Percentiles rank a stretch among this genome's conserved stretches.
phyloP scores from a whole-genome alignment of 2,329 filamentous ascomycete species.

The Monosporascus sp. region DNA sequence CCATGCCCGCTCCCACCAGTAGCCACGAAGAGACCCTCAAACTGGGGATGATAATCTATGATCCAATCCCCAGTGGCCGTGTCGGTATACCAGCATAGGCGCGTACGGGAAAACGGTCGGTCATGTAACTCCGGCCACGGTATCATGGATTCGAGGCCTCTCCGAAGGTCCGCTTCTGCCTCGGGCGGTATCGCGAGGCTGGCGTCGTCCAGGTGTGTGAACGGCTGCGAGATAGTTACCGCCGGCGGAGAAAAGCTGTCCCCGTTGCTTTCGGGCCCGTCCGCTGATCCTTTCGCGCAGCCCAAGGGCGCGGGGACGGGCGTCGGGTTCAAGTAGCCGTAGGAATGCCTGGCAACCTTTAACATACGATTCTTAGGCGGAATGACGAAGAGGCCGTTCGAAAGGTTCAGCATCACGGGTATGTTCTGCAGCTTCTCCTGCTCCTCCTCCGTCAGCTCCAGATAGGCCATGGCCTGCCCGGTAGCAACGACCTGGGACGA shows the following conservation, averaged over 20 bases:
- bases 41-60: slow-evolving; percentile 61
- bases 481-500: slow-evolving; percentile 72
- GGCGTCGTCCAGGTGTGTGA: slow-evolving; percentile 45
- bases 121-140: slow-evolving; percentile 50
- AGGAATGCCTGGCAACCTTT: slow-evolving; percentile 66
- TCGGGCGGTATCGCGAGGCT: slow-evolving; percentile 50
- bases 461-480: slow-evolving; percentile 75
- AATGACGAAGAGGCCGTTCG: slow-evolving; percentile 68
- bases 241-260: background rate
- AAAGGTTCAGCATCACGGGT: slow-evolving; percentile 70
- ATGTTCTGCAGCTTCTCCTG: slow-evolving; percentile 57
- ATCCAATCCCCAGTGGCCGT: slow-evolving; percentile 68
- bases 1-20: slow-evolving; percentile 61
- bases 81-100: slow-evolving; percentile 74
- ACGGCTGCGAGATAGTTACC: slow-evolving; percentile 32
- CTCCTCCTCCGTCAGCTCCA: slow-evolving; percentile 68
- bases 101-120: slow-evolving; percentile 56
- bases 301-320: slow-evolving; percentile 21
- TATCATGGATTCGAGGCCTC: slow-evolving; percentile 55
- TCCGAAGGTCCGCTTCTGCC: slow-evolving; percentile 56
- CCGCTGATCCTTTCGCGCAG: slow-evolving; percentile 12
- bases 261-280: slow-evolving; percentile 1
- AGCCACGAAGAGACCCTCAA: slow-evolving; percentile 53
- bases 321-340: slow-evolving; percentile 58
- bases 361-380: slow-evolving; percentile 58